Evolutionary conservation across 768 basidiomycete genomes (phyloP), one percentile per base, ranked within the genome.

Genomic region (Coprinellus aureogranulatus): DNA sequence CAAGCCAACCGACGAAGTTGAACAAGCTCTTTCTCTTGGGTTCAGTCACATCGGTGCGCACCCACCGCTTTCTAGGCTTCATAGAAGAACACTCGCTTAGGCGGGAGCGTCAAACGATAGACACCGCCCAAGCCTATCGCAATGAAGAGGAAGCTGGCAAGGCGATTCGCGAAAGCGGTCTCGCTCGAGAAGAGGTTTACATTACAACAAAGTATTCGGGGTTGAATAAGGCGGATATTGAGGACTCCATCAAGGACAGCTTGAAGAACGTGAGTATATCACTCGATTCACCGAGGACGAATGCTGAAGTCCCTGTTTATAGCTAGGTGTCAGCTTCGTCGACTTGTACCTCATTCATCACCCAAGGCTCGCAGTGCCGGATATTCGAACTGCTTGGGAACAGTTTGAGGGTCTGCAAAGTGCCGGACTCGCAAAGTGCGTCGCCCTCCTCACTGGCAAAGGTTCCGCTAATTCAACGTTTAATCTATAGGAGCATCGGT

Each of bases 321-420:
- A 90, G 87, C 80, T 91, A 10, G 83, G 81, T 0, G 61, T 89
- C 12, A 71, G 78, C 51, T 77, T 82, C 34, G 73, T 91, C 4
- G 87, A 91, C 64, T 69, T 91, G 10, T 91, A 90, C 70, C 81
- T 91, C 42, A 81, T 90, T 37, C 89, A 91, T 62, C 41, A 41
- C 3, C 86, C 87, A 1, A 22, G 5, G 0, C 1, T 59, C 9
- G n/a, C n/a, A n/a, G 61, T 77, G 8, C 57, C 67, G 14, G 59
- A 63, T 9, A 70, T 78, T 41, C 60, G 78, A 59, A 72, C 77
- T 2, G 63, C 67, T 4, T 90, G 88, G 88, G 69, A 68, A 52
- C 75, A 81, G 46, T 80, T 88, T 58, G 87, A 87, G 62, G 71
- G 74, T 30, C 70, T 85, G 26, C 77, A 80, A 63, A 71, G 79